Evolutionary conservation across 805 yeast species (phyloP).

Genomic region (Yamadazyma nakazawae): DNA sequence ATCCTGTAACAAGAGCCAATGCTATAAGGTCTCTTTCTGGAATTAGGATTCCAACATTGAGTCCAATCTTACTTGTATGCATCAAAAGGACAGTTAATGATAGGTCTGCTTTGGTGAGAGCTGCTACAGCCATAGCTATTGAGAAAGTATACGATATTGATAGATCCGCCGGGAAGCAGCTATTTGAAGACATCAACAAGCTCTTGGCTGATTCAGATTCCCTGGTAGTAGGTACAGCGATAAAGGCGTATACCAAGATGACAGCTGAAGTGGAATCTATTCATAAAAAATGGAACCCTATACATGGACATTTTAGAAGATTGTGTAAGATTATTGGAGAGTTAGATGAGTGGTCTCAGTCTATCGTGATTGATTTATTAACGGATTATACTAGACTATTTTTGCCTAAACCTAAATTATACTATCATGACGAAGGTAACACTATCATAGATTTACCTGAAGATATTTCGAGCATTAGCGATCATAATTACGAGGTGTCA

Average conservation of each 20-base stretch:
- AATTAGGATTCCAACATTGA: slow-evolving; percentile 75
- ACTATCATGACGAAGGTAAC: slow-evolving; percentile 24
- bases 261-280: slow-evolving; percentile 32
- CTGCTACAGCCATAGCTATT: slow-evolving; percentile 75
- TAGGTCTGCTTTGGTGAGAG: slow-evolving; percentile 71
- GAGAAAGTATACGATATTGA: slow-evolving; percentile 50
- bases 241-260: slow-evolving; percentile 52
- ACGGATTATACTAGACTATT: slow-evolving; percentile 63
- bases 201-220: slow-evolving; percentile 65
- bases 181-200: slow-evolving; percentile 46
- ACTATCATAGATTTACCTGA: slow-evolving; percentile 40
- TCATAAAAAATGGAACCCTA: slow-evolving; percentile 50
- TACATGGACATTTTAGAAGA: slow-evolving; percentile 70
- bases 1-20: slow-evolving; percentile 64
- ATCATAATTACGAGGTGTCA: slow-evolving; percentile 30
- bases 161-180: slow-evolving; percentile 43
- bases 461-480: slow-evolving; percentile 23
- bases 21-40: slow-evolving; percentile 80
- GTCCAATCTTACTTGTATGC: slow-evolving; percentile 73
- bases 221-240: slow-evolving; percentile 66
- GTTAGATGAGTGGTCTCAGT: slow-evolving; percentile 75
- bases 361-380: slow-evolving; percentile 55
- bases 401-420: slow-evolving; percentile 51
- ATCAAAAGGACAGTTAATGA: slow-evolving; percentile 68
- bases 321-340: slow-evolving; percentile 46